A percentile compares a stretch with the other conserved stretches of the same genome.
These are phyloP conservation scores for Fagopyrum homotropicum DNA, from an alignment of 148 eudicot genomes.

Conservation along the genomic window DNA sequence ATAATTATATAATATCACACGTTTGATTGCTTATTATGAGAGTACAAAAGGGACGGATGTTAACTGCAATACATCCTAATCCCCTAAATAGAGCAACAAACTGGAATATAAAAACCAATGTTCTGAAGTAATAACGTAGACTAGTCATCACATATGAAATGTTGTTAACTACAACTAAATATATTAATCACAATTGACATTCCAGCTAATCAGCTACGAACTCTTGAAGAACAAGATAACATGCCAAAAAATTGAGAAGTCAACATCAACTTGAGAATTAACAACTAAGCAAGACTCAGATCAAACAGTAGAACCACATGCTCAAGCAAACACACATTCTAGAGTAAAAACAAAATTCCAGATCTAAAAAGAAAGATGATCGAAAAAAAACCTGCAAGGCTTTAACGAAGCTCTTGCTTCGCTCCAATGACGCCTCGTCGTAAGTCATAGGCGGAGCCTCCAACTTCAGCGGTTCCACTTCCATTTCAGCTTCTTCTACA, in stretches of 20 bases:
- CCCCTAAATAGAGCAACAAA: too few relatives aligned
- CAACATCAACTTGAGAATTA: not conserved
- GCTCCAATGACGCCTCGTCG: conserved; percentile 44
- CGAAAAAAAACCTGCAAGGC: conserved; percentile 35
- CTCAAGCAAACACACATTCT: not conserved
- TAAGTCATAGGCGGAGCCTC: conserved; percentile 16
- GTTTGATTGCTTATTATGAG: too few relatives aligned
- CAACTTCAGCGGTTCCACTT: conserved; percentile 18
- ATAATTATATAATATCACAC: too few relatives aligned
- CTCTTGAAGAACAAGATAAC: not conserved
- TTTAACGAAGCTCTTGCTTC: conserved; percentile 38
- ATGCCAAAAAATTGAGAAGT: not conserved
- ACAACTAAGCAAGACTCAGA: not conserved
- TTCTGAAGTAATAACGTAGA: too few relatives aligned
- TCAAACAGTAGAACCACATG: not conserved
- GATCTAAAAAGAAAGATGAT: not conserved
- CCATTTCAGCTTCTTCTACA: conserved; percentile 9
- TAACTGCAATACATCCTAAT: too few relatives aligned
- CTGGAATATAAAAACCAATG: too few relatives aligned
- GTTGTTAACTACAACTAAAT: too few relatives aligned
- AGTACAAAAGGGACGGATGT: too few relatives aligned
- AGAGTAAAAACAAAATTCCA: not conserved
- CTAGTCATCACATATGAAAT: too few relatives aligned
- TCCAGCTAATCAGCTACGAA: not conserved
- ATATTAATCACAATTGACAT: not conserved